A percentile compares a stretch with the other conserved stretches of the same genome.
Conservation (phyloP, 2,329 filamentous ascomycete species). For the Trichoderma pleuroti region DNA sequence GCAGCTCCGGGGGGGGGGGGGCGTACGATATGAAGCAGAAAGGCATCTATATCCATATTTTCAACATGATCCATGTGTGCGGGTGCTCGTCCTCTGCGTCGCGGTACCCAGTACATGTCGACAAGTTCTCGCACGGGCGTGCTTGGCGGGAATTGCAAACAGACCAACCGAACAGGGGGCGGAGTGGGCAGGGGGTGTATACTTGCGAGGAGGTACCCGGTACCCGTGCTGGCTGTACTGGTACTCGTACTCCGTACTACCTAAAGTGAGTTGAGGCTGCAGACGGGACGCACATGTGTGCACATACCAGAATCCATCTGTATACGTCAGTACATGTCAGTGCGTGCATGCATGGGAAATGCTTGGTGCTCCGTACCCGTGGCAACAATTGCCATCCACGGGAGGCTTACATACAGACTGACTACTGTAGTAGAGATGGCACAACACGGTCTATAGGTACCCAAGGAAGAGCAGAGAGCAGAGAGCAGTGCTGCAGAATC, state of each 20-base stretch:
- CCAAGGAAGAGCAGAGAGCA: no score
- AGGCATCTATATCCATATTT: neutral
- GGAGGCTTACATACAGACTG: neutral
- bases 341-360: neutral
- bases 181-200: neutral
- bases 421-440: no score
- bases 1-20: neutral
- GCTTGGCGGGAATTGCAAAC: neutral
- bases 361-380: neutral
- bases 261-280: neutral
- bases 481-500: neutral
- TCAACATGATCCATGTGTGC: neutral
- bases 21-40: neutral
- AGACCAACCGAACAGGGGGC: neutral
- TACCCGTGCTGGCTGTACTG: neutral
- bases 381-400: neutral
- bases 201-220: neutral
- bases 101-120: neutral
- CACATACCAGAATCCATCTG: neutral
- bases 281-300: neutral
- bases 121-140: neutral
- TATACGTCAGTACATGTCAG: conserved; percentile 1
- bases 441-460: no score
- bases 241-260: no score
- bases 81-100: neutral